Base-by-base conservation (phyloP, 805 yeast genomes). In the Saccharomyces paradoxus region DNA sequence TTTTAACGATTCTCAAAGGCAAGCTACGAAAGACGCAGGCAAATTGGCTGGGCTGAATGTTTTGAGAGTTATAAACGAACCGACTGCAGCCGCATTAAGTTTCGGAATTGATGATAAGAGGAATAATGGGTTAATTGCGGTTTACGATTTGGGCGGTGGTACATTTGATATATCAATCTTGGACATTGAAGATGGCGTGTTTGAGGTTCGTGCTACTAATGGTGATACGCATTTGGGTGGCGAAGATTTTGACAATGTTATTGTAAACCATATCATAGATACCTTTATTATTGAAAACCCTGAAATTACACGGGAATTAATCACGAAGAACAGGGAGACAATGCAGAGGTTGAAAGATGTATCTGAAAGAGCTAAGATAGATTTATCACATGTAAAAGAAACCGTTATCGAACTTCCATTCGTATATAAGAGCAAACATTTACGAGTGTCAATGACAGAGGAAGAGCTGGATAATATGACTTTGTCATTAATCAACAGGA, bases 171-270 rank as follows among this genome's bases (percentile, higher is more conserved):
- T 87, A 48, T 86, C 92, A 14, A 77, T 87, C 55, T 73, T 87
- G 59, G 89, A 86, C 61, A 86, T 87, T 56, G 92, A 85, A 63
- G 87, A 82, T 61, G 89, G 90, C 58, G 88, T 87, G 13, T 86
- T 87, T 67, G 91, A 86, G 70, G 94, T 87, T 22, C 76, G 87
- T 62, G 85, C 92, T 49, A 87, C 95, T 32, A 86, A 86, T 67
- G 95, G 95, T 62, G 86, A 87, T 69, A 86, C 92, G 22, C 92
- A 86, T 72, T 76, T 87, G 61, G 95, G 95, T 62, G 95, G 95
- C 57, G 92, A 87, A 70, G 95, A 87, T 72, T 85, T 86, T 68
- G 95, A 87, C 72, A 83, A 81, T 61, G 74, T 86, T 51, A 72
- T 87, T 22, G 74, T 81, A 60, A 69, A 77, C 44, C 72, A 82